These are phyloP conservation scores for Neckera pumila DNA, from an alignment of 225 moss, liverwort and hornwort genomes.

Conservation along the genomic window DNA sequence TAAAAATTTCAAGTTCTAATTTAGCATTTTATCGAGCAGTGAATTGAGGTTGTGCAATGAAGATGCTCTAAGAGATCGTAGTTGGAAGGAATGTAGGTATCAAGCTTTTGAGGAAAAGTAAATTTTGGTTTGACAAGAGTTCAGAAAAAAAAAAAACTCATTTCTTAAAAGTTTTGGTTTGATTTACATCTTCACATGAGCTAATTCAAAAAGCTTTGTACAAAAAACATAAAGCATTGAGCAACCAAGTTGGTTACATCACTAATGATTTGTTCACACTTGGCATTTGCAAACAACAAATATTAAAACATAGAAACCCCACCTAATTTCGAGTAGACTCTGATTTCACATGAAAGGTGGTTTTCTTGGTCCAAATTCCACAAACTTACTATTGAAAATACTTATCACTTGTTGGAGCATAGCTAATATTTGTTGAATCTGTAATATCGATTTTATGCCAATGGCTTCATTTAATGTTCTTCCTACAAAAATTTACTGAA, in stretches of 20 bases:
- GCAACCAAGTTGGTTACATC: fast-evolving
- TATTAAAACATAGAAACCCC: background rate
- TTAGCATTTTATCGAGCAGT: background rate
- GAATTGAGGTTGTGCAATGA: background rate
- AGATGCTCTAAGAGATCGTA: background rate
- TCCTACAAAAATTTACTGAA: too few species aligned
- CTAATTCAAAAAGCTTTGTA: background rate
- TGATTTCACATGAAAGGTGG: background rate
- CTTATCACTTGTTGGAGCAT: background rate
- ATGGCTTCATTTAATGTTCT: too few species aligned
- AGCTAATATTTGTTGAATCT: too few species aligned
- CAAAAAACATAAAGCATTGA: background rate
- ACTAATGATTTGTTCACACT: background rate
- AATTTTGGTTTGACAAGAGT: background rate
- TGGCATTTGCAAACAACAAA: background rate
- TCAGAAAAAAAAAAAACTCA: background rate
- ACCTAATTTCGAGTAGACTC: fast-evolving
- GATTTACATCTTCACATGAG: background rate
- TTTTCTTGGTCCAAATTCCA: background rate
- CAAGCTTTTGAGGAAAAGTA: background rate
- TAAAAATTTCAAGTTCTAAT: background rate
- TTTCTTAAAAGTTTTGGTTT: background rate
- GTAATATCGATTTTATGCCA: background rate
- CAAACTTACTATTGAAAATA: background rate
- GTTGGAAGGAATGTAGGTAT: background rate